phyloP scores from a whole-genome alignment of 2,329 filamentous ascomycete genomes.

The Fusarium sp. region DNA sequence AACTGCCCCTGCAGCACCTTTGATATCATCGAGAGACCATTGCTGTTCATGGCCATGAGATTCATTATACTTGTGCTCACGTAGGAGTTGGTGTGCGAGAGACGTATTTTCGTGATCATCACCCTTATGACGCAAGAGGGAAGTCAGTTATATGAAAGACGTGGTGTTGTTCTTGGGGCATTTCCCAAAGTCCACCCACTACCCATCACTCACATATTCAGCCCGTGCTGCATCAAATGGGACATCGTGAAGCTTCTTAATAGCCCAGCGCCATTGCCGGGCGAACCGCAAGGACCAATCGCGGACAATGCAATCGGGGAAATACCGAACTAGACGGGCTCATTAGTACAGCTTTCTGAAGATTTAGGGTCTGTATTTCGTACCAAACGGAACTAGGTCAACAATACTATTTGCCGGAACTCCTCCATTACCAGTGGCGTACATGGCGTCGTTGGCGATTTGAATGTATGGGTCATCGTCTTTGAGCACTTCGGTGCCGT shows the following conservation, averaged over 20 bases:
- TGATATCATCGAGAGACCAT: slow-evolving; percentile 59
- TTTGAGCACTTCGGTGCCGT: slow-evolving; percentile 47
- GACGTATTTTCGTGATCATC: slow-evolving; percentile 36
- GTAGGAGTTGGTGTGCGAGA: slow-evolving; percentile 46
- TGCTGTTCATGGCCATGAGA: slow-evolving; percentile 23
- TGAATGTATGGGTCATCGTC: slow-evolving; percentile 50
- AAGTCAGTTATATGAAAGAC: slow-evolving; percentile 23
- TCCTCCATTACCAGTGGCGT: slow-evolving; percentile 50
- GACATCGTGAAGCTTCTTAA: slow-evolving; percentile 50
- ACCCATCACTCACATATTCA: slow-evolving; percentile 43
- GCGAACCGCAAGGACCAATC: slow-evolving; percentile 52
- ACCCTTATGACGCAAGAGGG: slow-evolving; percentile 15
- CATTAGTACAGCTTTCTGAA: slow-evolving; percentile 5
- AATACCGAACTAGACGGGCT: slow-evolving; percentile 38
- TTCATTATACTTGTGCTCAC: slow-evolving; percentile 31
- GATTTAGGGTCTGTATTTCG: background rate
- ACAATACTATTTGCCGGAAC: slow-evolving; percentile 54
- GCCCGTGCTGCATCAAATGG: slow-evolving; percentile 48
- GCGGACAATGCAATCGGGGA: slow-evolving; percentile 48
- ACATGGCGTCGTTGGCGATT: slow-evolving; percentile 50
- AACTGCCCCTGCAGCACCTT: slow-evolving; percentile 62
- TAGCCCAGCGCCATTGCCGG: slow-evolving; percentile 52
- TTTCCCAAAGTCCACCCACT: background rate
- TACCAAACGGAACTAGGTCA: slow-evolving; percentile 59
- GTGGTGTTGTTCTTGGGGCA: background rate